Evolutionary conservation across 345 rosid species (phyloP), one percentile per base, ranked within the genome.

Genomic region (Pistacia vera): DNA sequence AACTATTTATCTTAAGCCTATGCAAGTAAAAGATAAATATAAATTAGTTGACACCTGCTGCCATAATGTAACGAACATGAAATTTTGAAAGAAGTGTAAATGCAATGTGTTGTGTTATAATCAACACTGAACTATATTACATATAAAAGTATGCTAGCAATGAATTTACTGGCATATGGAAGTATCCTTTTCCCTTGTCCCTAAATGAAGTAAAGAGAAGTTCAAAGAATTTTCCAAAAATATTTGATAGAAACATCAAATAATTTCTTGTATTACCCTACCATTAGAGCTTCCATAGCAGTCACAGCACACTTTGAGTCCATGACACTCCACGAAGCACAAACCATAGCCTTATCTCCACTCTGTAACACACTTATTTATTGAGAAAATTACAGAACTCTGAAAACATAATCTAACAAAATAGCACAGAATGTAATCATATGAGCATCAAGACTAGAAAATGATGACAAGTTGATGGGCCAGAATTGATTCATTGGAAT

Each of bases 251-350:
- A 44, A 28, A 74, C 44, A 41, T 70, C 41, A 18, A 41, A 60
- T 60, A 71, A 35, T 6, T 51, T 55, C 30, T 57, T 63, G 49
- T 16, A 58, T 17, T 81, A 90, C 93, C 93, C 77, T 90, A 90
- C 33, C 33, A 2, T 30, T 30, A 70, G 89, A 70, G 89, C 88
- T 68, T 86, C 80, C 90, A 84, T 78, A 44, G 91, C 93, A 59
- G 89, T 85, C 55, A 66, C 38, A 71, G 89, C 91, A 78, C 83
- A 85, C n/a, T 82, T 81, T 52, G 85, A 59, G 74, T 90, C 87
- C 63, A 28, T 33, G 4, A 90, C n/a, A 90, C 78, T 88, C 91
- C 59, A 86, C 90, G 80, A 90, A 90, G 81, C 93, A 85, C 69
- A 86, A 35, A 90, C 89, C 74, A 77, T 61, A n/a, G 90, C 87